Conservation (phyloP, 1,284 basidiomycete species). For the Papiliotrema flavescens region DNA sequence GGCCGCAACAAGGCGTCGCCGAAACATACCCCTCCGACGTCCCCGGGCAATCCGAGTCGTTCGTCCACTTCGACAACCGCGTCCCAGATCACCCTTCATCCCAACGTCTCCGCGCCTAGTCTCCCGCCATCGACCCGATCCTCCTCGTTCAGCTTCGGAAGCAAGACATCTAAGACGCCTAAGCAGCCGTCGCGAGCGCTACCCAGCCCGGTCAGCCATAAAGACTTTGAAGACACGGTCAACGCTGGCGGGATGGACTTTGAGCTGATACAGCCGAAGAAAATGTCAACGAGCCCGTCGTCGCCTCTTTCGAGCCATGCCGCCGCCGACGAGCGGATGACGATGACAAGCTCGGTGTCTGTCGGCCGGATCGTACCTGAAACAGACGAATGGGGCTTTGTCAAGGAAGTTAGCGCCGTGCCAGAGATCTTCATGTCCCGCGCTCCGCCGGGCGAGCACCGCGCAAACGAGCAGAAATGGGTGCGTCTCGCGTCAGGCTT, state of each 20-base stretch:
- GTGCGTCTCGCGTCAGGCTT: constrained; percentile 15
- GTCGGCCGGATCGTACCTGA: constrained; percentile 10
- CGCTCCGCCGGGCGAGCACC: constrained; percentile 27
- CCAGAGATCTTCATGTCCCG: constrained; percentile 40
- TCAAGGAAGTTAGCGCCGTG: constrained; percentile 30
- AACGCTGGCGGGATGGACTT: constrained; percentile 47
- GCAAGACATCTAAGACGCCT: constrained; percentile 16
- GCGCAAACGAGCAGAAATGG: constrained; percentile 45
- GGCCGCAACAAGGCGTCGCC: not conserved
- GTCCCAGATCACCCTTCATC: not conserved
- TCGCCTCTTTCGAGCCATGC: constrained; percentile 1
- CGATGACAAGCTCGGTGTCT: constrained; percentile 2
- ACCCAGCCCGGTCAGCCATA: constrained; percentile 36
- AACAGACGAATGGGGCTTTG: constrained; percentile 48
- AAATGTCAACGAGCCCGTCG: not conserved
- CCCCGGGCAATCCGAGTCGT: not conserved
- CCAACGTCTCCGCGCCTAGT: constrained; percentile 13
- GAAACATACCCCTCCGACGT: not conserved
- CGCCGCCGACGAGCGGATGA: not conserved
- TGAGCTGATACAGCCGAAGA: constrained; percentile 42
- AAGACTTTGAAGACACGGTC: constrained; percentile 44
- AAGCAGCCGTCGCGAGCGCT: constrained; percentile 13
- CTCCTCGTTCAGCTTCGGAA: constrained; percentile 24
- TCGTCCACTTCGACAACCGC: not conserved
- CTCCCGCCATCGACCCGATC: constrained; percentile 22